Evolutionary conservation across 768 basidiomycete species (phyloP), one percentile per base, ranked within the genome.

Genomic region (Lyophyllum decastes): DNA sequence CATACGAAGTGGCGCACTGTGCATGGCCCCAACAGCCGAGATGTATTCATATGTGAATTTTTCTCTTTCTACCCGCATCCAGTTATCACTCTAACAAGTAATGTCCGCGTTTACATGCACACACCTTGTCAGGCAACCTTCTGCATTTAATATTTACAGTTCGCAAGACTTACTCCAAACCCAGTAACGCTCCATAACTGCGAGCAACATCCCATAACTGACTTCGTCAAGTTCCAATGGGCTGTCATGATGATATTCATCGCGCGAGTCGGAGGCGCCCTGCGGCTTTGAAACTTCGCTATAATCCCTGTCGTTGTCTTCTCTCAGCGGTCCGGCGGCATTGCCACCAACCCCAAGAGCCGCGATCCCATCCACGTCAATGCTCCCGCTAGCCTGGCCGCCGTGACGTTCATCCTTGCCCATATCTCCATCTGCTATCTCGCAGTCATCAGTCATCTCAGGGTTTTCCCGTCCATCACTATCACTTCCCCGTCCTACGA

Each of bases 201-300:
- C 73, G 50, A 80, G 63, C 30, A 80, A 51, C 73, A 78, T 77
- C 47, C 65, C 68, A 57, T 74, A 73, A 41, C 64, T 72, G 46
- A 73, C 67, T 34, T 78, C 74, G 66, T 78, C 76, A 43, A 75
- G 58, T 49, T 67, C 62, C 21, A 65, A 55, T 49, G 27, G 43
- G n/a, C 43, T 53, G 27, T 57, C 57, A 55, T 61, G 49, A 49
- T 38, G 54, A 17, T 41, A 21, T 35, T 44, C 62, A 33, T 61
- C 55, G 50, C 38, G 38, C 35, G 38, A 17, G 12, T 53, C 30
- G 4, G 45, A 21, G 38, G 55, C 34, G 17, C 27, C 40, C 54
- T 47, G 57, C 54, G 54, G 47, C 34, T 55, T 27, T 22, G 55
- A 58, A 33, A 21, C 44, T 27, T 12, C 52, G 24, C 35, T n/a